Evolutionary conservation across 2,329 filamentous ascomycete species (phyloP), one percentile per base, ranked within the genome.

Genomic region (Cytospora chrysosperma): DNA sequence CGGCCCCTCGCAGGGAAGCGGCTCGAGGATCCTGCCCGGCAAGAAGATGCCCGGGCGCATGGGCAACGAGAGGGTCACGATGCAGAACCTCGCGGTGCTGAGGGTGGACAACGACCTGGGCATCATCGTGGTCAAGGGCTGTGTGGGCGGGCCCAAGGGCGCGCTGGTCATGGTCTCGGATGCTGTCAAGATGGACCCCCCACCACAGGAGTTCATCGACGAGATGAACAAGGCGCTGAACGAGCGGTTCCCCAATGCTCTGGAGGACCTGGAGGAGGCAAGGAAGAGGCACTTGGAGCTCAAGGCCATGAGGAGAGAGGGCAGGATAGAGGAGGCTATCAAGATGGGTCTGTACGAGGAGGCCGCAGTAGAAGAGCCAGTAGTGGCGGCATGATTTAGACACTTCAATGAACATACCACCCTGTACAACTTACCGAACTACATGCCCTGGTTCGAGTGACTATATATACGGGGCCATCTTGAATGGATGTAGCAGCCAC

Each of bases 1-100:
- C 9, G 95, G 95, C 75, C 92, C 90, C 65, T 91, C 90, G 70
- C 95, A 99, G 78, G 95, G 95, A 68, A 88, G 90, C 74, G 95
- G 95, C 79, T 96, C 92, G 67, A 87, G 95, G 78, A 94, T 99
- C 27, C 81, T 93, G 73, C 95, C 95, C 0, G 95, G 95, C 65
- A 99, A 99, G 86, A 95, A 93, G 80, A 99, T 99, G 95, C 87
- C 95, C 4, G 95, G 95, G 61, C 87, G 92, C 65, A 98, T 99
- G 95, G 95, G 95, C 68, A 91, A 90, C 68, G 85, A 96, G 76
- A 87, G 86, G 69, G 90, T 93, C 62, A 99, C 95, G 55, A 84
- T 95, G 63, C 93, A 97, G 83, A 97, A 96, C 77, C 80, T 98
- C 70, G 91, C 89, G 78, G 88, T 99, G 59, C 79, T 99, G 75